These are phyloP conservation scores for Ustilago tritici DNA, from an alignment of 1,284 basidiomycete species.

Conservation along the genomic window DNA sequence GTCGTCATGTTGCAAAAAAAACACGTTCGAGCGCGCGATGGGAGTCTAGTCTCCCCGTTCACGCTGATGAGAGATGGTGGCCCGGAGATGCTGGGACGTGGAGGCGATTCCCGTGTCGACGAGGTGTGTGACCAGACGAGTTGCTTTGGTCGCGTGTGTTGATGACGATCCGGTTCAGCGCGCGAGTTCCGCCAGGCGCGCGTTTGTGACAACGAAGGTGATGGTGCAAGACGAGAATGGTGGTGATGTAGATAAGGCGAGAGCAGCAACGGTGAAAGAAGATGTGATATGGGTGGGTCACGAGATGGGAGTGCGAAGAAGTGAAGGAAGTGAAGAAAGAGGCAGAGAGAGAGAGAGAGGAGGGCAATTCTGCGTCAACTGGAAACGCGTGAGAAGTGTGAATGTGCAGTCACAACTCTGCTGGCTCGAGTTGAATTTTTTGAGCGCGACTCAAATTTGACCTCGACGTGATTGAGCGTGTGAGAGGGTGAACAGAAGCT, in stretches of 20 bases:
- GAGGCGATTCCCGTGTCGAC: background rate
- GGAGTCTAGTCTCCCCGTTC: conserved; percentile 11
- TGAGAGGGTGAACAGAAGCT: background rate
- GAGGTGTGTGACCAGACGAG: conserved; percentile 1
- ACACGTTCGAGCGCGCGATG: conserved; percentile 26
- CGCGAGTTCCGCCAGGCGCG: background rate
- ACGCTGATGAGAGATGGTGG: conserved; percentile 11
- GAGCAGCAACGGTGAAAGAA: background rate
- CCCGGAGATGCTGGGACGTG: background rate
- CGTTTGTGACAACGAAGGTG: background rate
- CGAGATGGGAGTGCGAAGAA: conserved; percentile 1
- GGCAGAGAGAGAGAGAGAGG: conserved; percentile 3
- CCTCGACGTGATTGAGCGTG: conserved; percentile 18
- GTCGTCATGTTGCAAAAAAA: conserved; percentile 39
- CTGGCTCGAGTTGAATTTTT: conserved; percentile 9
- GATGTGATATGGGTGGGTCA: background rate
- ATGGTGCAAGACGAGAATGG: background rate
- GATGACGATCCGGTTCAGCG: background rate
- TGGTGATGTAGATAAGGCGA: background rate
- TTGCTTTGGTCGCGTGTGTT: conserved; percentile 16
- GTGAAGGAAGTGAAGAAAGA: conserved; percentile 5
- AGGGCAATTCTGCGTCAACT: conserved; percentile 2
- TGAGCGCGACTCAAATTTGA: conserved; percentile 28
- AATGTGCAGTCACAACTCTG: conserved; percentile 1
- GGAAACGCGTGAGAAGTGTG: conserved; percentile 25